These are phyloP conservation scores for Nitzschia putrida DNA, from an alignment of 108 stramenopile genomes.

Conservation along the genomic window DNA sequence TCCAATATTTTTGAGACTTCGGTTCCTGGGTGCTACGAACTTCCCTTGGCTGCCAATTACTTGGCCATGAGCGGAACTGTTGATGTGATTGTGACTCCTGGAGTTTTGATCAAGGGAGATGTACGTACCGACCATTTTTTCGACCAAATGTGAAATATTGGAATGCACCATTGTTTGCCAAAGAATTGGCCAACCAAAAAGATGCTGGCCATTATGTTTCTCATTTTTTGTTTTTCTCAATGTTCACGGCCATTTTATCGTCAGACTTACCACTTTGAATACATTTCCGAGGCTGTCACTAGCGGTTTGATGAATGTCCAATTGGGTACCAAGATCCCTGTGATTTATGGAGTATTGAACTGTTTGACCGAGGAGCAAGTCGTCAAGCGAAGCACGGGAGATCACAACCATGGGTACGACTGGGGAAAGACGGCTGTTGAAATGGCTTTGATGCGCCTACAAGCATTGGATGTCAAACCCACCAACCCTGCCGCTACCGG, in stretches of 20 bases:
- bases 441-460: slow-evolving; percentile 87
- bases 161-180: background rate
- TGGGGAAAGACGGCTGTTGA: slow-evolving; percentile 97
- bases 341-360: slow-evolving; percentile 92
- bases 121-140: slow-evolving; percentile 15
- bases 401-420: slow-evolving; percentile 91
- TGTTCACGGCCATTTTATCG: background rate
- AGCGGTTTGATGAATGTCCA: slow-evolving; percentile 95
- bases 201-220: background rate
- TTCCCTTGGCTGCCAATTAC: slow-evolving; percentile 92
- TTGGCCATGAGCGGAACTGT: slow-evolving; percentile 92
- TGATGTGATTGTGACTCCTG: slow-evolving; percentile 93
- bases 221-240: slow-evolving; percentile 13
- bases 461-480: slow-evolving; percentile 68
- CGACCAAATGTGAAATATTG: background rate
- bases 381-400: slow-evolving; percentile 69
- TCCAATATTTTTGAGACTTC: slow-evolving; percentile 90
- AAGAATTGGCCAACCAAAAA: background rate
- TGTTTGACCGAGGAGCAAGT: slow-evolving; percentile 89
- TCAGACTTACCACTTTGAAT: slow-evolving; percentile 96
- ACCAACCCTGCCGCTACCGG: too few species aligned
- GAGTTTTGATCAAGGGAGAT: slow-evolving; percentile 98
- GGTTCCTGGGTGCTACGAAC: slow-evolving; percentile 96
- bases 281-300: slow-evolving; percentile 92
- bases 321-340: slow-evolving; percentile 76